Evolutionary conservation across 2,329 filamentous ascomycete species (phyloP).

Genomic region (Cladosporium sp.): DNA sequence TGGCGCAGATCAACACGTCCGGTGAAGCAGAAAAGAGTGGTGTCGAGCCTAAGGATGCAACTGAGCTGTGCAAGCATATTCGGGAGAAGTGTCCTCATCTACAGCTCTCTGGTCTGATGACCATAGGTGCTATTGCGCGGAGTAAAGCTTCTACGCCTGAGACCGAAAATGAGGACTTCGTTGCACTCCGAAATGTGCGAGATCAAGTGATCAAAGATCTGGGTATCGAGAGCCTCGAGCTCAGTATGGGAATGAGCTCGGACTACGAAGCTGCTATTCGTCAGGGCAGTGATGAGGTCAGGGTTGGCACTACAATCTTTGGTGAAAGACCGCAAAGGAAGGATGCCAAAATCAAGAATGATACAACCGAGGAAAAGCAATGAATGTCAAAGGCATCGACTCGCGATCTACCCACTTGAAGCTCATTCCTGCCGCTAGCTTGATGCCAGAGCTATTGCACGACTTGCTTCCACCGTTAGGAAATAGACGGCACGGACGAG

Average conservation of each 20-base stretch:
- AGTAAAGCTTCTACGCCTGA: constrained; percentile 67
- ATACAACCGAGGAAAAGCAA: constrained; percentile 18
- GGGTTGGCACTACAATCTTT: constrained; percentile 92
- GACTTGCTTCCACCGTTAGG: too few relatives aligned
- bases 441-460: too few relatives aligned
- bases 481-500: too few relatives aligned
- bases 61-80: constrained; percentile 66
- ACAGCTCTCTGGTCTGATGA: constrained; percentile 82
- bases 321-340: constrained; percentile 74
- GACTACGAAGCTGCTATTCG: constrained; percentile 87
- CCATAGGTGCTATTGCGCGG: constrained; percentile 89
- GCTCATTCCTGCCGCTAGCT: too few relatives aligned
- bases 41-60: constrained; percentile 60
- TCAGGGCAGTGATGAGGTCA: constrained; percentile 82
- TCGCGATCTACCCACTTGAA: too few relatives aligned
- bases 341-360: constrained; percentile 63
- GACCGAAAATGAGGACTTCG: constrained; percentile 89
- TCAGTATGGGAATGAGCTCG: constrained; percentile 98
- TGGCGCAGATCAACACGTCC: constrained; percentile 94
- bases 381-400: neutral
- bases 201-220: constrained; percentile 65
- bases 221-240: constrained; percentile 60
- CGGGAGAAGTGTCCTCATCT: constrained; percentile 68
- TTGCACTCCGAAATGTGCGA: constrained; percentile 61
- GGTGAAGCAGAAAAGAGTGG: constrained; percentile 84